Evolutionary conservation across 441 rosid genomes (phyloP), one percentile per base, ranked within the genome.

Genomic region (Aleurites moluccanus): DNA sequence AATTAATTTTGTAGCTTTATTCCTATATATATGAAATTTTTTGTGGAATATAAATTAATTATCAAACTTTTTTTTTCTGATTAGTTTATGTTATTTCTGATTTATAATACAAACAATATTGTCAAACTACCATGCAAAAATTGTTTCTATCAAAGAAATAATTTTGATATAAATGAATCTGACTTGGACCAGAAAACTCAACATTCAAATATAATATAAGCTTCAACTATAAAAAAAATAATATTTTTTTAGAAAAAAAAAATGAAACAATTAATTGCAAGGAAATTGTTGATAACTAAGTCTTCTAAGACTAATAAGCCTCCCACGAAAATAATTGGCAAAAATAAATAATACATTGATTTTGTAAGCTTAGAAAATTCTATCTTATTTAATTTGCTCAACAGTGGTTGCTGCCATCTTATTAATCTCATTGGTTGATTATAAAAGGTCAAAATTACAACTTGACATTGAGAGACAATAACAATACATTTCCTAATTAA

Each of bases 151-250:
- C 7, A 16, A 11, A 62, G 16, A 62, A 62, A 33, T 27, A 10
- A 59, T 14, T 20, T 18, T 64, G 14, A 8, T 3, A 10, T 38
- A 38, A 38, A n/a, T 64, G 68, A n/a, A 64, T 64, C 9, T 40
- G 68, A 64, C 49, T 64, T 64, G 40, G 50, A 64, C 68, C 49
- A 35, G 14, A 20, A 38, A 64, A 16, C 27, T 38, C 15, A 64
- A 20, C 20, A 64, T 38, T 38, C 49, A 64, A 64, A 64, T 25
- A 4, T n/a, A n/a, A 21, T 45, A 21, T 45, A 45, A 45, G 25
- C 45, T 18, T 63, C 5, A 60, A 13, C 9, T 13, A 56, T 13
- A 10, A 45, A 45, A 10, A 45, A 10, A 45, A 11, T 45, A 45
- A 45, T 45, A 4, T 35, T 44, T 9, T 44, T 10, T 9, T 10